Evolutionary conservation across 148 eudicot genomes (phyloP).

Genomic region (Chenopodium quinoa): DNA sequence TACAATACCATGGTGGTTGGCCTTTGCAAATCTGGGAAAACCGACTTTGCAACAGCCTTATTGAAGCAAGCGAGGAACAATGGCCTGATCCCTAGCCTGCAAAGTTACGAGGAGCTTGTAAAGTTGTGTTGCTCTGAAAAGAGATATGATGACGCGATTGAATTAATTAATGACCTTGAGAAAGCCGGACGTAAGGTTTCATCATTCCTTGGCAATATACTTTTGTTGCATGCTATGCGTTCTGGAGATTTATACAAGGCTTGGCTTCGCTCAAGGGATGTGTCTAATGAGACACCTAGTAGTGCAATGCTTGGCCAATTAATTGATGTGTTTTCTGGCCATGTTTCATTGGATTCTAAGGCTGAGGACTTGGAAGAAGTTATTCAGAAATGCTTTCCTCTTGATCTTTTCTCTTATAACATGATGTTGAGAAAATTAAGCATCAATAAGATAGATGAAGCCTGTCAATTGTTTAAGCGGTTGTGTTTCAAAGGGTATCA

Average conservation of each 20-base stretch:
- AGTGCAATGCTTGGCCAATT: slow-evolving; percentile 46
- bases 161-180: slow-evolving; percentile 50
- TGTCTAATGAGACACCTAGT: slow-evolving; percentile 34
- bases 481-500: slow-evolving; percentile 54
- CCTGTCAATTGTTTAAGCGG: slow-evolving; percentile 41
- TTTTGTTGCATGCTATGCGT: slow-evolving; percentile 49
- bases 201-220: slow-evolving; percentile 62
- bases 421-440: slow-evolving; percentile 58
- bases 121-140: slow-evolving; percentile 33
- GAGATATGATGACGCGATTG: slow-evolving; percentile 37
- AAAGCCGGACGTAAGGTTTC: slow-evolving; percentile 52
- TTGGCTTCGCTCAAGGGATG: slow-evolving; percentile 50
- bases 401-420: slow-evolving; percentile 59
- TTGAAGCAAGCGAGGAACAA: slow-evolving; percentile 35
- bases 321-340: slow-evolving; percentile 51
- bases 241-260: slow-evolving; percentile 42
- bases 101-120: slow-evolving; percentile 74
- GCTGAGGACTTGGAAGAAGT: slow-evolving; percentile 51
- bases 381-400: slow-evolving; percentile 51
- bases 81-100: slow-evolving; percentile 37
- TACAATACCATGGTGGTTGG: slow-evolving; percentile 56
- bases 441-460: slow-evolving; percentile 44
- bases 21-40: slow-evolving; percentile 56
- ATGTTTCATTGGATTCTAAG: slow-evolving; percentile 19
- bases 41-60: slow-evolving; percentile 42